Conservation (phyloP, 345 rosid genomes). For the Populus ilicifolia region DNA sequence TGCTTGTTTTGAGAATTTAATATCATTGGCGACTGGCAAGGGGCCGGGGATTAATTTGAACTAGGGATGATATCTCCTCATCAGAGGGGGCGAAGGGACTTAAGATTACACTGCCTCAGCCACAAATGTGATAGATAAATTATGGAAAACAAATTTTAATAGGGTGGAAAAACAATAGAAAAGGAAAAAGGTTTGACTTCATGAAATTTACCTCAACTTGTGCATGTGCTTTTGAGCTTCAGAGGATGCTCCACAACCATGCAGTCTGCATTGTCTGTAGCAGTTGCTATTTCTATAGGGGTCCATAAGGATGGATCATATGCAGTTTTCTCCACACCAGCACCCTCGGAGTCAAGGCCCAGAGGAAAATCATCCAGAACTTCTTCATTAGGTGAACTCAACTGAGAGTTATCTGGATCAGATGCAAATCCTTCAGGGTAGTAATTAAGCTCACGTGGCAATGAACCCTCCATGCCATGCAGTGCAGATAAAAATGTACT, state of each 20-base stretch:
- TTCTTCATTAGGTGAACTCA: slow-evolving; percentile 16
- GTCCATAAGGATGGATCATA: slow-evolving; percentile 79
- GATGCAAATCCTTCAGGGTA: slow-evolving; percentile 15
- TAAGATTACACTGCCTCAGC: background rate
- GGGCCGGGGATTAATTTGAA: background rate
- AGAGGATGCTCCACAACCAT: slow-evolving; percentile 59
- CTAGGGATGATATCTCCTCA: background rate
- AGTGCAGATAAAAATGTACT: slow-evolving; percentile 47
- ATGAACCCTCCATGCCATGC: slow-evolving; percentile 31
- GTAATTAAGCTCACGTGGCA: slow-evolving; percentile 12
- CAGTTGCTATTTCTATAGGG: slow-evolving; percentile 72
- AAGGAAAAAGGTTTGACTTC: background rate
- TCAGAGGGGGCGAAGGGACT: background rate
- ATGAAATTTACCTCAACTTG: slow-evolving; percentile 64
- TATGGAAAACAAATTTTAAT: too few species aligned
- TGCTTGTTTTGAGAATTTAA: background rate
- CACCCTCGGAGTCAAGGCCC: slow-evolving; percentile 33
- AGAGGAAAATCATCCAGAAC: slow-evolving; percentile 31
- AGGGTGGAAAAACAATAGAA: background rate
- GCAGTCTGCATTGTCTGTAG: slow-evolving; percentile 65
- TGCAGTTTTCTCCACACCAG: slow-evolving; percentile 23
- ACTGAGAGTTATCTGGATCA: slow-evolving; percentile 15
- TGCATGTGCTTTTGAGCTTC: slow-evolving; percentile 72
- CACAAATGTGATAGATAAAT: background rate
- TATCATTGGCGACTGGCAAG: background rate